Conservation (phyloP, 768 basidiomycete genomes). For the Rhodocollybia butyracea region DNA sequence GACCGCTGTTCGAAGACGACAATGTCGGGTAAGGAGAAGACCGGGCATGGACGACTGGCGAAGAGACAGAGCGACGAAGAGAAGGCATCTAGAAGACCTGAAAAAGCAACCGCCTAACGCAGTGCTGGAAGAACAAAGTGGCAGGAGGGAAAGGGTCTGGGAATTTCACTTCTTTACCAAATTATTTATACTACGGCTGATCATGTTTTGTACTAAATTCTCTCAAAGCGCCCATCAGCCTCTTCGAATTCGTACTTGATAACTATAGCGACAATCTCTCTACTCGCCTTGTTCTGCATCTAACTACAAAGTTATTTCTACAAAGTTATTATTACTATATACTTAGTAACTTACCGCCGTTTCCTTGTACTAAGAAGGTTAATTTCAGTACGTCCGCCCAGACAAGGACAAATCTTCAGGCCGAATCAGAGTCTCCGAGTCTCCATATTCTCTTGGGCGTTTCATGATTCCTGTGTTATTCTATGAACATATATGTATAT, state of each 20-base stretch:
- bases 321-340: no score
- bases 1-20: constrained; percentile 26
- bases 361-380: no score
- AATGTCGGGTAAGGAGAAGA: constrained; percentile 60
- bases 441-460: no score
- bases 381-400: not conserved
- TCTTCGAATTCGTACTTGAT: no score
- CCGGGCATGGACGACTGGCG: constrained; percentile 65
- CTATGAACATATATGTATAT: not conserved
- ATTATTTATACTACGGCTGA: no score
- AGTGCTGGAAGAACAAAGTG: not conserved
- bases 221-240: no score
- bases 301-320: not conserved
- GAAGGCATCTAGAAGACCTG: constrained; percentile 46
- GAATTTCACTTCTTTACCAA: no score
- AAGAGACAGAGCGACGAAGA: constrained; percentile 75
- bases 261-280: not conserved
- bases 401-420: not conserved
- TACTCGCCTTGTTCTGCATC: constrained; percentile 3
- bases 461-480: not conserved
- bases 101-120: constrained; percentile 8
- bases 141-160: not conserved
- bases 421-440: not conserved
- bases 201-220: no score
- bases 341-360: no score